A percentile compares a stretch with the other conserved stretches of the same genome.
Conservation (phyloP, 768 basidiomycete species). For the Hypholoma sublateritium region DNA sequence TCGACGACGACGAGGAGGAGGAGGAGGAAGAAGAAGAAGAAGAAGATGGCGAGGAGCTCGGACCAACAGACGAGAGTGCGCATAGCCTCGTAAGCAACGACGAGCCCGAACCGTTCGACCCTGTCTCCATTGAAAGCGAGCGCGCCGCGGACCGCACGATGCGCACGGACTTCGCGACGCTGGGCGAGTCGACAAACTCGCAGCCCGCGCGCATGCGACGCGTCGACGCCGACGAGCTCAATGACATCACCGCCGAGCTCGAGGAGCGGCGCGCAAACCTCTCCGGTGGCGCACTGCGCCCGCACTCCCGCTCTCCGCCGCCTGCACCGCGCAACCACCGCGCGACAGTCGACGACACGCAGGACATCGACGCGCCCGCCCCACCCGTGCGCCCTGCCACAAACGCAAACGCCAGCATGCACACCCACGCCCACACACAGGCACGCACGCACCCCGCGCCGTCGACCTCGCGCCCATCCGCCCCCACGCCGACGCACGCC, state of each 20-base stretch:
- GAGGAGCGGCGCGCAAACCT: slow-evolving; percentile 60
- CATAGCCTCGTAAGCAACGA: slow-evolving; percentile 23
- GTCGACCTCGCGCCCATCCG: slow-evolving; percentile 28
- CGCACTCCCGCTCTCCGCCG: slow-evolving; percentile 6
- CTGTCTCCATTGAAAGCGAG: slow-evolving; percentile 20
- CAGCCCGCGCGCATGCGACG: slow-evolving; percentile 33
- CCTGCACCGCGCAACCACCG: slow-evolving; percentile 9
- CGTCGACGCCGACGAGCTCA: slow-evolving; percentile 57
- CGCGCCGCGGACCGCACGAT: slow-evolving; percentile 41
- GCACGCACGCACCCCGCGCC: slow-evolving; percentile 8
- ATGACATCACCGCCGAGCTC: slow-evolving; percentile 64
- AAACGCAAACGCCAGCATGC: background rate
- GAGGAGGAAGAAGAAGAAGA: slow-evolving; percentile 28
- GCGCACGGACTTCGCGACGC: slow-evolving; percentile 54
- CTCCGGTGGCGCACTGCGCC: slow-evolving; percentile 19
- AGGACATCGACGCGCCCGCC: slow-evolving; percentile 13
- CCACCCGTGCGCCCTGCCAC: background rate
- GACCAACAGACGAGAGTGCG: slow-evolving; percentile 25
- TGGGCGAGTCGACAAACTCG: slow-evolving; percentile 38
- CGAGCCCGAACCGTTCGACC: slow-evolving; percentile 36
- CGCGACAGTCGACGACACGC: slow-evolving; percentile 19
- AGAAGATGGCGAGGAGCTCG: slow-evolving; percentile 15
- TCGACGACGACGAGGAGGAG: slow-evolving; percentile 25
- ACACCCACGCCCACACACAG: background rate
- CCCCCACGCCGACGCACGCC: slow-evolving; percentile 36